phyloP scores from a whole-genome alignment of 345 rosid genomes.

The Diplotaxis tenuifolia region DNA sequence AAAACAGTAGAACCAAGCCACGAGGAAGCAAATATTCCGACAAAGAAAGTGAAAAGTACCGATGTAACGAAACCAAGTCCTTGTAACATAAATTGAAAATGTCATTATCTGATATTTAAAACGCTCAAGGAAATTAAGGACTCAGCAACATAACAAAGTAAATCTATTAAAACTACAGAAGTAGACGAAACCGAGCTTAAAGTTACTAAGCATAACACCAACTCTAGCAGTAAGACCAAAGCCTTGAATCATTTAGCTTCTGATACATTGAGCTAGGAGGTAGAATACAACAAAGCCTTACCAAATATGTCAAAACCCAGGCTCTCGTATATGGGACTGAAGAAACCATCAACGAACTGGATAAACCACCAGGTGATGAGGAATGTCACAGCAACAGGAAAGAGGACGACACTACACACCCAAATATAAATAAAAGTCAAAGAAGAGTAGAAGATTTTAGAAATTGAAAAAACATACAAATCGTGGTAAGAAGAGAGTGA shows the following conservation, averaged over 20 bases:
- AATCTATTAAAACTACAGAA: background rate
- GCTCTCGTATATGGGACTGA: constrained; percentile 71
- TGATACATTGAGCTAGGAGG: background rate
- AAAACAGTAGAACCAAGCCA: constrained; percentile 83
- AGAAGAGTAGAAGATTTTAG: background rate
- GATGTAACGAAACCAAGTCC: constrained; percentile 87
- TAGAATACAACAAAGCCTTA: constrained; percentile 31
- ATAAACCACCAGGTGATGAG: constrained; percentile 85
- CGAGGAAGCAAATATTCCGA: constrained; percentile 82
- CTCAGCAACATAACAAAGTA: background rate
- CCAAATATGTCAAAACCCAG: constrained; percentile 81
- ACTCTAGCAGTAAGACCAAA: background rate
- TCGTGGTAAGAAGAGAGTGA: constrained; percentile 1
- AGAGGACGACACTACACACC: constrained; percentile 72
- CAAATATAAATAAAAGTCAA: background rate
- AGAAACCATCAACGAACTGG: constrained; percentile 81
- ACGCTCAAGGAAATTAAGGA: background rate
- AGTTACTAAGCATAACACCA: background rate
- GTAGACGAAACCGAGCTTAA: too few species aligned
- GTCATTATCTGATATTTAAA: background rate
- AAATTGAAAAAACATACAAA: background rate
- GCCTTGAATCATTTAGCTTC: background rate
- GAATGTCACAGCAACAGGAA: constrained; percentile 85
- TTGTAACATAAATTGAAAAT: constrained; percentile 32
- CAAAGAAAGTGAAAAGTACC: constrained; percentile 61